A percentile compares a stretch with the other conserved stretches of the same genome.
These are phyloP conservation scores for Gnomoniopsis sp. DNA, from an alignment of 2,329 filamentous ascomycete genomes.

Conservation along the genomic window DNA sequence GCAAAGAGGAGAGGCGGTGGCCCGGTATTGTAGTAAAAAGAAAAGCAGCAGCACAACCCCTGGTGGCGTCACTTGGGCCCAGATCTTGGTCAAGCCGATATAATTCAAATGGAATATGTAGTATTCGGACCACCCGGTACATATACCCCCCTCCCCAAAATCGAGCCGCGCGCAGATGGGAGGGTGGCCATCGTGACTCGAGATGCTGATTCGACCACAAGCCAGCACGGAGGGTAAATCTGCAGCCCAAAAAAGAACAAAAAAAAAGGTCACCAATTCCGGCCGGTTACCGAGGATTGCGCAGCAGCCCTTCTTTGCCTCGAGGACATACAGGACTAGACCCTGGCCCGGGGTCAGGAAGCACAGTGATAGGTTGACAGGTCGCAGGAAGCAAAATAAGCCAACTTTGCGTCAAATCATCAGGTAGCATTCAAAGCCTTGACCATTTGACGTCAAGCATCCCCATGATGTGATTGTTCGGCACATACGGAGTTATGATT, in stretches of 20 bases:
- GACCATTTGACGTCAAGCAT: no score
- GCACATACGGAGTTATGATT: no score
- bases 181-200: not conserved
- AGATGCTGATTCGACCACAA: not conserved
- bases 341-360: no score
- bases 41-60: not conserved
- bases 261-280: no score
- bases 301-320: no score
- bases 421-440: no score
- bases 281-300: no score
- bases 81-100: not conserved
- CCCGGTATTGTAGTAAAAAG: not conserved
- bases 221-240: not conserved
- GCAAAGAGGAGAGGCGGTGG: not conserved
- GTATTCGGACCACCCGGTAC: not conserved
- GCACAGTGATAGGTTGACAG: no score
- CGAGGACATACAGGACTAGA: no score
- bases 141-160: not conserved
- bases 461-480: no score
- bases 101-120: not conserved
- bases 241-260: not conserved
- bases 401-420: no score
- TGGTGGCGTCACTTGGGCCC: constrained; percentile 7
- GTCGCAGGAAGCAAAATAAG: no score
- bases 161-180: not conserved